Base-by-base conservation (phyloP, 768 basidiomycete species). In the Termitomyces sp. region DNA sequence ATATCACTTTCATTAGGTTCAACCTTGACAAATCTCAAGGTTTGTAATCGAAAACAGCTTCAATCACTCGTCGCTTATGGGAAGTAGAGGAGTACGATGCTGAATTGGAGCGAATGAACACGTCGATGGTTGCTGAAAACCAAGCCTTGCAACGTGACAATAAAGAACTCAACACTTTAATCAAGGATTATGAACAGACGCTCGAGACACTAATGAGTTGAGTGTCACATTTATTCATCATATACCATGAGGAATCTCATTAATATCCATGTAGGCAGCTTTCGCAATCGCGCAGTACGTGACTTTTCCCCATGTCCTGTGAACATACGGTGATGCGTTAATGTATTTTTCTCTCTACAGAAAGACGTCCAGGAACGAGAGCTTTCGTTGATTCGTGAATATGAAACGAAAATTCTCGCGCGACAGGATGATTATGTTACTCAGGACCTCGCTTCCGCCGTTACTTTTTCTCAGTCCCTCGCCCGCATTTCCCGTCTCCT, bases 131-230 rank as follows among this genome's bases (percentile, higher is more conserved):
- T 5, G 75, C 83, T 29, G 96, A 99, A 72, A 99, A 98, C 71
- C 88, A 91, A 66, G 75, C 78, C 6, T 78, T 99, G 47, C 85
- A 92, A 68, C 85, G 96, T 67, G 97, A 98, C 76, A 99, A 98
- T 79, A 96, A 97, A 71, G 96, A 98, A 67, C 81, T 99, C 37
- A 92, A 89, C 65, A 78, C 83, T 5, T 79, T 99, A 57, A 88
- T 98, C 68, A 95, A 95, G 68, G 97, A 99, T 72, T 98, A 97
- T 69, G 97, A 99, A 72, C 91, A 93, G 70, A 98, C 96, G 0
- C 77, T 99, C 37, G 97, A 99, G 74, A 91, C 83, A 7, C 86
- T 98, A 48, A 99, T 99, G 97, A 85, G 87, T 81, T 73, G 65
- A 69, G 69, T 62, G 66, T 61, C 50, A 43, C 50, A 47, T 56